Evolutionary conservation across 257 asterid species (phyloP), one percentile per base, ranked within the genome.

Genomic region (Ilex asprella): DNA sequence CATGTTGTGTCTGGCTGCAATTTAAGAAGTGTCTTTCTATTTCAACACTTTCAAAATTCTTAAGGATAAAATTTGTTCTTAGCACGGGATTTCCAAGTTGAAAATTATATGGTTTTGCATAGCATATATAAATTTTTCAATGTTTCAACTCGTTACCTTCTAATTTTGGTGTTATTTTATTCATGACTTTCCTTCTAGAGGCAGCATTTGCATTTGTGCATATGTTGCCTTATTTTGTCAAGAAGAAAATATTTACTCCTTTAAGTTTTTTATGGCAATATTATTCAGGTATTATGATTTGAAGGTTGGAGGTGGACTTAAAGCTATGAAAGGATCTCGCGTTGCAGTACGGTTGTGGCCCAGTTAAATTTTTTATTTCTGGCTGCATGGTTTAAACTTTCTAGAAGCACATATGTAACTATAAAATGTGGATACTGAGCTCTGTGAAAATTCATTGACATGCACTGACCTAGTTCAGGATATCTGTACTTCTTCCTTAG

Each of bases 311-410:
- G 70, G 71, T 30, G 99, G 99, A 73, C 58, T 79, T 51, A 75
- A 83, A 81, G 99, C 95, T 66, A 96, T 81, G 55, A 86, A 86
- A 82, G 99, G 99, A 81, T 92, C 99, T 73, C 96, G 96, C 85
- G 99, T 92, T 70, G 99, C 97, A 77, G 99, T 89, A 89, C 72
- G 99, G 73, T 78, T 78, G 86, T 77, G 78, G 81, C 82, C 78
- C 87, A 73, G 87, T 82, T 77, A 71, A 78, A 72, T 31, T 30
- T 67, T 81, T 63, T 69, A 67, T 81, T 70, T 83, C 79, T 70
- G 65, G 70, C 74, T 82, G 69, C 76, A 68, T 72, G 46, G 63
- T 55, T 66, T 70, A 67, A 59, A 15, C 41, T 72, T 60, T 68
- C 59, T 60, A 15, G 27, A 21, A 21, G 16, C 54, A 49, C 41